These are phyloP conservation scores for Guyanaporus albipodus DNA, from an alignment of 768 basidiomycete genomes.

Conservation along the genomic window DNA sequence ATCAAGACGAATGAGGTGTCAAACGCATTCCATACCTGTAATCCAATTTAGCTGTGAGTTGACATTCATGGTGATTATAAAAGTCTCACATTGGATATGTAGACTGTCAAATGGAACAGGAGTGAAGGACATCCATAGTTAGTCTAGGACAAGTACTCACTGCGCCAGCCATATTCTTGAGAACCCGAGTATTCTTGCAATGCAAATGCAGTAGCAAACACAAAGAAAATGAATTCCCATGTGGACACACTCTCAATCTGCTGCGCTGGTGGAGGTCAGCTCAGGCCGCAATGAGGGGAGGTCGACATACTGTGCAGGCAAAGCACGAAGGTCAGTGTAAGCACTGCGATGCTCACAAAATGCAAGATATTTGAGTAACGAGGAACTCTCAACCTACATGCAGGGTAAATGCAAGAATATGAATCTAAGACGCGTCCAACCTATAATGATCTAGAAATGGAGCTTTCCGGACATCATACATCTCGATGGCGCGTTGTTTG, in stretches of 20 bases:
- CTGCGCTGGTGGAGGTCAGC: conserved; percentile 43
- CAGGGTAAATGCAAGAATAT: not conserved
- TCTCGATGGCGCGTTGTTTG: conserved; percentile 68
- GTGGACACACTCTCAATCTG: conserved; percentile 46
- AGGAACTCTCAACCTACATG: conserved; percentile 71
- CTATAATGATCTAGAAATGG: conserved; percentile 85
- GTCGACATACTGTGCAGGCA: conserved; percentile 64
- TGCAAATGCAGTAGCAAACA: conserved; percentile 74
- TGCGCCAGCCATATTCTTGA: conserved; percentile 83
- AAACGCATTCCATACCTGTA: conserved; percentile 87
- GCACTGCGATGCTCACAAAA: conserved; percentile 68
- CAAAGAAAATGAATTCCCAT: conserved; percentile 71
- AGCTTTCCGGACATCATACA: conserved; percentile 62
- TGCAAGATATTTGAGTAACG: conserved; percentile 75
- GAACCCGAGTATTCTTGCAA: conserved; percentile 86
- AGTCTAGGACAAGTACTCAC: conserved; percentile 44
- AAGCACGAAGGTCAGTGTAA: conserved; percentile 66
- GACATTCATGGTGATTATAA: not conserved
- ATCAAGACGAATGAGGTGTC: conserved; percentile 71
- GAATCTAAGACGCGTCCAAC: conserved; percentile 27
- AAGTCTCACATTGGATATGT: conserved; percentile 70
- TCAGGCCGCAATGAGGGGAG: not conserved
- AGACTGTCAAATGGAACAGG: conserved; percentile 43
- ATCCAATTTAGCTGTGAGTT: conserved; percentile 1
- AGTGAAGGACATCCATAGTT: not conserved